A percentile compares a stretch with the other conserved stretches of the same genome.
phyloP scores from a whole-genome alignment of 2,329 filamentous ascomycete genomes.

The Aspergillus chevalieri region DNA sequence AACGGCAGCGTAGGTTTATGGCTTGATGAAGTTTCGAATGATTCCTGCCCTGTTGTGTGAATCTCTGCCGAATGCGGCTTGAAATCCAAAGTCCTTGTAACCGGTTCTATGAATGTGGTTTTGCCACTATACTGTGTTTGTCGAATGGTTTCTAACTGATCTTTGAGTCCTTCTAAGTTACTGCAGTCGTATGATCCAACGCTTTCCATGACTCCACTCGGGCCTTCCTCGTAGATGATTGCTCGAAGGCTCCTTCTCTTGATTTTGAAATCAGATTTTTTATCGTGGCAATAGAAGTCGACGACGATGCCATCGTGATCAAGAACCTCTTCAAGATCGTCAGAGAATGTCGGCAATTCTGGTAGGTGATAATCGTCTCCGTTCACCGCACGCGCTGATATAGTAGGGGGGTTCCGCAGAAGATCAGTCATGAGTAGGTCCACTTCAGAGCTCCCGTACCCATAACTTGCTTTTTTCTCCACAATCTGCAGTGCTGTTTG shows the following conservation, averaged over 20 bases:
- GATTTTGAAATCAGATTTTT: background rate
- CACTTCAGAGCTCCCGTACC: background rate
- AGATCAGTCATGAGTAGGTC: background rate
- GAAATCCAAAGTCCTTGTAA: too few relatives aligned
- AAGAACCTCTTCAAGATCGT: background rate
- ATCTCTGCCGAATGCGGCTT: too few relatives aligned
- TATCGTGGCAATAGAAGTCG: background rate
- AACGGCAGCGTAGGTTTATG: too few relatives aligned
- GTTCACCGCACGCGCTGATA: background rate
- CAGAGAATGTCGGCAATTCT: background rate
- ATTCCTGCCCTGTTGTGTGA: too few relatives aligned
- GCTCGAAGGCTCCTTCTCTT: background rate
- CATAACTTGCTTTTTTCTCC: background rate
- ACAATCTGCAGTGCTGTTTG: background rate
- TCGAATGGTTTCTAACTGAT: background rate
- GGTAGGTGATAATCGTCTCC: background rate
- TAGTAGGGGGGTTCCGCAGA: conserved; percentile 2
- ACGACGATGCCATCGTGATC: background rate
- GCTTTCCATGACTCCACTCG: conserved; percentile 1
- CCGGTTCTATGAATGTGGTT: too few relatives aligned
- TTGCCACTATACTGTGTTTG: background rate
- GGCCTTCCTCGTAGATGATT: conserved; percentile 3
- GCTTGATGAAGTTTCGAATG: too few relatives aligned
- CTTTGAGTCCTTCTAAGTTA: background rate
- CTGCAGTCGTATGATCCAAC: background rate